Evolutionary conservation across 2,329 filamentous ascomycete genomes (phyloP).

Genomic region (Curvularia hawaiiensis): DNA sequence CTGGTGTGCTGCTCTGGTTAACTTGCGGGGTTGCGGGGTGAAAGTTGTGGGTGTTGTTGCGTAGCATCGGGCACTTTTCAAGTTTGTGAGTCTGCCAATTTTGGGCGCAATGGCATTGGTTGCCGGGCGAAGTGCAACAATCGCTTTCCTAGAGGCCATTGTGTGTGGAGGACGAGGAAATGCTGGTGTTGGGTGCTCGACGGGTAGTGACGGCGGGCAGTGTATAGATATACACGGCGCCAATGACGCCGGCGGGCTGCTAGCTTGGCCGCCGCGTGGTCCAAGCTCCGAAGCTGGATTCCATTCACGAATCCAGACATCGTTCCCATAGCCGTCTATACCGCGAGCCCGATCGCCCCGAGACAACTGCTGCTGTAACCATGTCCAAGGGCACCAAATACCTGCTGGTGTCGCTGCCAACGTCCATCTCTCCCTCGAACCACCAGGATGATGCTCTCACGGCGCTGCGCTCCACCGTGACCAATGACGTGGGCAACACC

Average conservation of each 20-base stretch:
- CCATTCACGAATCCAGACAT: constrained; percentile 27
- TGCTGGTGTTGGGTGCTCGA: constrained; percentile 7
- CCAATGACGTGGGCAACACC: constrained; percentile 75
- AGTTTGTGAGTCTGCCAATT: constrained; percentile 19
- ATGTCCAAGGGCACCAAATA: constrained; percentile 66
- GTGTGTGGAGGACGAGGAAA: constrained; percentile 21
- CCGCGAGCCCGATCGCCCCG: constrained; percentile 19
- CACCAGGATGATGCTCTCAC: constrained; percentile 81
- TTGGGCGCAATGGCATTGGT: constrained; percentile 30
- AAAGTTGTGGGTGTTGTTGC: constrained; percentile 23
- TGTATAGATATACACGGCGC: constrained; percentile 18
- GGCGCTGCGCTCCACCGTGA: constrained; percentile 73
- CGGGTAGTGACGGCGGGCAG: constrained; percentile 29
- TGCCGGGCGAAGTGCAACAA: constrained; percentile 30
- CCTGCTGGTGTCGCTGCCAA: constrained; percentile 87
- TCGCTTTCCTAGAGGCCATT: constrained; percentile 40
- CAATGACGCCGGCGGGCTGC: constrained; percentile 26
- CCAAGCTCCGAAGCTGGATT: constrained; percentile 27
- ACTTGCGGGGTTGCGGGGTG: constrained; percentile 35
- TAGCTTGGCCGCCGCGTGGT: constrained; percentile 11
- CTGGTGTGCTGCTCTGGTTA: constrained; percentile 21
- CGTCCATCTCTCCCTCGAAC: constrained; percentile 80
- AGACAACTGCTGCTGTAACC: constrained; percentile 25
- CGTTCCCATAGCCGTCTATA: constrained; percentile 24
- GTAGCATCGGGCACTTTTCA: constrained; percentile 19